Evolutionary conservation across 2,329 filamentous ascomycete genomes (phyloP).

Genomic region (Magnaporthiopsis rhizophila): DNA sequence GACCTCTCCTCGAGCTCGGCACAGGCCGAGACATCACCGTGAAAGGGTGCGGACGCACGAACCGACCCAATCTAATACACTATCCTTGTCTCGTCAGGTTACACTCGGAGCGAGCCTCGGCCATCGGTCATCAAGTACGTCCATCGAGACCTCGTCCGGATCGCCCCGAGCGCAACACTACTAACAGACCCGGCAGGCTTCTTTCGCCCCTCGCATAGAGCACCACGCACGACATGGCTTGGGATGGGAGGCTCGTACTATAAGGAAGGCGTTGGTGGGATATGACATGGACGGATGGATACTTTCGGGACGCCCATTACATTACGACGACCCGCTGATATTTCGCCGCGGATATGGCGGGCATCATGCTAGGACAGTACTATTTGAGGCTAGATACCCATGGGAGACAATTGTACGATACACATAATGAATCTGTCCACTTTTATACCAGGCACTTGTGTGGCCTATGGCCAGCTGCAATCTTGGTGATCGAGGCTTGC

Average conservation of each 20-base stretch:
- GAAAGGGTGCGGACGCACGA: constrained; percentile 2
- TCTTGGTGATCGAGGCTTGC: neutral
- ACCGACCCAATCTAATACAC: constrained; percentile 17
- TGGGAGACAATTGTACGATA: neutral
- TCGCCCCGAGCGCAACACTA: neutral
- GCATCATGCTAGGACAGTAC: neutral
- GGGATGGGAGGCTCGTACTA: neutral
- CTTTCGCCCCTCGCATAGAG: constrained; percentile 56
- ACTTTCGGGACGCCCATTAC: neutral
- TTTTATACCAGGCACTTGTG: neutral
- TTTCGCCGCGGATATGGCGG: neutral
- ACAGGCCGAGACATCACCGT: neutral
- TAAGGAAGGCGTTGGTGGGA: neutral
- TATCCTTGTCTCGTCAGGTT: constrained; percentile 46
- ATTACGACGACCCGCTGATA: neutral
- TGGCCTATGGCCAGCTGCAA: neutral
- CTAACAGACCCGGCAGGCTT: constrained; percentile 34
- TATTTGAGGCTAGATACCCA: neutral
- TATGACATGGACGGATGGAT: neutral
- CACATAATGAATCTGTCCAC: neutral
- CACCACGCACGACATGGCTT: neutral
- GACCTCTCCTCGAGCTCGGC: neutral
- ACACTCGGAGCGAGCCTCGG: constrained; percentile 87
- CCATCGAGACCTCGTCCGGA: neutral
- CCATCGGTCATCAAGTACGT: constrained; percentile 59